phyloP scores from a whole-genome alignment of 1,139 yeast genomes.

The Hyphopichia buzzinii region DNA sequence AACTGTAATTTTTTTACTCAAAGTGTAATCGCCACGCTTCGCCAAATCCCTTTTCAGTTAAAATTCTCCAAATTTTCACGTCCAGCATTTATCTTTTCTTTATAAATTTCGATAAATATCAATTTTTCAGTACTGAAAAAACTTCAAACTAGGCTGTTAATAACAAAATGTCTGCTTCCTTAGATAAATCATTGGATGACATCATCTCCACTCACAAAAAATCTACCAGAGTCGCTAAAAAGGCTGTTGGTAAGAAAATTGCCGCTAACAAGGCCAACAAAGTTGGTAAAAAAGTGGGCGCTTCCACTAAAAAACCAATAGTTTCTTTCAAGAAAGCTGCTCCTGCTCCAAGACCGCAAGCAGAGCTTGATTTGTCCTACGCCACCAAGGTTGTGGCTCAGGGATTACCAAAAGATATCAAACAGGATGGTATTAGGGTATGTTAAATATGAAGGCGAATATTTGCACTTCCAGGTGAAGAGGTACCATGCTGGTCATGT shows the following conservation, averaged over 20 bases:
- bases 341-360: slow-evolving; percentile 29
- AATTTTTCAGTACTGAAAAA: neutral
- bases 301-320: slow-evolving; percentile 26
- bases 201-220: slow-evolving; percentile 54
- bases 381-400: slow-evolving; percentile 76
- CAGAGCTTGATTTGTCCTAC: slow-evolving; percentile 49
- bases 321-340: slow-evolving; percentile 37
- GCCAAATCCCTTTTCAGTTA: no score
- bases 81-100: no score
- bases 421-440: slow-evolving; percentile 78
- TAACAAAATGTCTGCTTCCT: slow-evolving; percentile 47
- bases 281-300: slow-evolving; percentile 32
- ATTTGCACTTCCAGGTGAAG: neutral
- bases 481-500: neutral
- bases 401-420: slow-evolving; percentile 77
- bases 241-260: slow-evolving; percentile 26
- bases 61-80: no score
- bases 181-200: slow-evolving; percentile 95
- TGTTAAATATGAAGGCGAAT: slow-evolving; percentile 33
- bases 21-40: no score
- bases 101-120: neutral
- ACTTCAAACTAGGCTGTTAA: neutral
- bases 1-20: no score
- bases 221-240: slow-evolving; percentile 36
- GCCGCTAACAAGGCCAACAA: slow-evolving; percentile 16